phyloP scores from a whole-genome alignment of 192 early-diverging fungal genomes.

The Backusella macrospora region DNA sequence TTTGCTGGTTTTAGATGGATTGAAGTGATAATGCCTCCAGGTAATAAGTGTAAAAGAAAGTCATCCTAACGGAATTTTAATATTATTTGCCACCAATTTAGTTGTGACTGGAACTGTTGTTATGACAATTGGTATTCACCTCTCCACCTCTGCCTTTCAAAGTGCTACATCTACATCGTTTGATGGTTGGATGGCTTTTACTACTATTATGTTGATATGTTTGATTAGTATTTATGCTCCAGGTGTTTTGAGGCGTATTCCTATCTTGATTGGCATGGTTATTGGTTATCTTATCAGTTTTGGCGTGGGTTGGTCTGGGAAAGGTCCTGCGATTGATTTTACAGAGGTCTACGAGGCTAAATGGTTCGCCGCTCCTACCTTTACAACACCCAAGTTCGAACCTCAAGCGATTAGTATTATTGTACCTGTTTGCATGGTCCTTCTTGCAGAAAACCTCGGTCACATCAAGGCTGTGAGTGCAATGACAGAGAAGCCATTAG shows the following conservation, averaged over 20 bases:
- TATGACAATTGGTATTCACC: constrained; percentile 54
- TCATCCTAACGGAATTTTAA: background rate
- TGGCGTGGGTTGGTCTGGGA: constrained; percentile 36
- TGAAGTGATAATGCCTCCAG: constrained; percentile 54
- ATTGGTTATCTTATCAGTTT: constrained; percentile 42
- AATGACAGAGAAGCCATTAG: constrained; percentile 48
- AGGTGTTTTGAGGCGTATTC: constrained; percentile 43
- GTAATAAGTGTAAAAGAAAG: background rate
- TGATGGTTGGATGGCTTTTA: constrained; percentile 53
- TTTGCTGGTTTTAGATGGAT: constrained; percentile 47
- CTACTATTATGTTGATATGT: constrained; percentile 47
- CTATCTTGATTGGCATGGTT: constrained; percentile 53
- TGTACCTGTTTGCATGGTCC: constrained; percentile 53
- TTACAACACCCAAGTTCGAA: constrained; percentile 47
- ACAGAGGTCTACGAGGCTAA: constrained; percentile 39
- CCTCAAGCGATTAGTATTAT: constrained; percentile 50
- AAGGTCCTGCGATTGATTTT: constrained; percentile 39
- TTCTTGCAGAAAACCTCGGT: constrained; percentile 60
- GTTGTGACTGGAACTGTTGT: constrained; percentile 59
- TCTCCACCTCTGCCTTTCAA: constrained; percentile 47
- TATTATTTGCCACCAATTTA: background rate
- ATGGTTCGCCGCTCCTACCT: constrained; percentile 53
- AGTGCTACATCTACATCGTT: constrained; percentile 42
- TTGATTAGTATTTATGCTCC: constrained; percentile 49
- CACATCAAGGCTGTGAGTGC: constrained; percentile 56